A percentile compares a stretch with the other conserved stretches of the same genome.
Evolutionary conservation across 1,139 yeast genomes (phyloP).

Genomic region (Protomyces arabidopsidicola): DNA sequence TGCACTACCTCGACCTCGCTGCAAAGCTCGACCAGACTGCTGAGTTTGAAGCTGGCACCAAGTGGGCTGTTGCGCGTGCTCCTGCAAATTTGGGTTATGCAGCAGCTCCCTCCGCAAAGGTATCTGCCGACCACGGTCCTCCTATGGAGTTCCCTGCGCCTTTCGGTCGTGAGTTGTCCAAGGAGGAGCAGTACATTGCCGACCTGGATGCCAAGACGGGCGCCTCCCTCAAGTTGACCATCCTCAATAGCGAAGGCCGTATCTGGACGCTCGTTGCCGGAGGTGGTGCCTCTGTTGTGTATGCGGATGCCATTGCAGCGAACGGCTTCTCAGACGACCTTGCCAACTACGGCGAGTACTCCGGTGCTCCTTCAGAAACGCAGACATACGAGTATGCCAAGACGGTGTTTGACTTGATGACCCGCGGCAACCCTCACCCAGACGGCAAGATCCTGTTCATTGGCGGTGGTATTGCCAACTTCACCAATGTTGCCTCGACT

Average conservation of each 20-base stretch:
- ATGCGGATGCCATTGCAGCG: conserved; percentile 49
- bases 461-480: conserved; percentile 50
- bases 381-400: conserved; percentile 49
- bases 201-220: conserved; percentile 50
- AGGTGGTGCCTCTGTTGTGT: conserved; percentile 49
- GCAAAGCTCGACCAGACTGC: conserved; percentile 50
- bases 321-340: conserved; percentile 46
- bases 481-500: conserved; percentile 49
- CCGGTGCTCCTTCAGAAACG: conserved; percentile 48
- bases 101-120: conserved; percentile 33
- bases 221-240: conserved; percentile 47
- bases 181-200: conserved; percentile 48
- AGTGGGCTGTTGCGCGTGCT: conserved; percentile 48
- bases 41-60: conserved; percentile 49
- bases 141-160: conserved; percentile 51
- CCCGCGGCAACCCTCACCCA: conserved; percentile 43
- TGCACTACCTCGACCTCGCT: conserved; percentile 48
- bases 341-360: conserved; percentile 49
- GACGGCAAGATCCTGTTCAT: conserved; percentile 43
- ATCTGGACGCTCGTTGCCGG: conserved; percentile 50
- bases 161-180: conserved; percentile 46
- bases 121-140: conserved; percentile 46
- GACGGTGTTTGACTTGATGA: conserved; percentile 48
- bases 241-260: conserved; percentile 45
- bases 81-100: conserved; percentile 44